These are phyloP conservation scores for Orychophragmus violaceus DNA, from an alignment of 345 rosid genomes.

Conservation along the genomic window DNA sequence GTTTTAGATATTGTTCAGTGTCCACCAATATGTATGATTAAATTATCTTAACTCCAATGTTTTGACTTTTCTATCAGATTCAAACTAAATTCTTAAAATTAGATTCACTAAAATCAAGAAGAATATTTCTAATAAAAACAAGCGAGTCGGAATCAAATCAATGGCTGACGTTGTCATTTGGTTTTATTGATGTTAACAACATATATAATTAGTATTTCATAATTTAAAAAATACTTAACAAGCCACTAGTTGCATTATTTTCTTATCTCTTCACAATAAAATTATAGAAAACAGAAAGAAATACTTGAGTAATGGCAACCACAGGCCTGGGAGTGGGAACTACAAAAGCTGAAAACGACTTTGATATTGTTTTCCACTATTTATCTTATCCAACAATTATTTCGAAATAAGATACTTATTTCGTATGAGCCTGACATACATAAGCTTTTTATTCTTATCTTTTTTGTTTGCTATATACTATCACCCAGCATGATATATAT, in stretches of 20 bases:
- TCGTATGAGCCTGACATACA: background rate
- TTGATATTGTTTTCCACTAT: slow-evolving; percentile 20
- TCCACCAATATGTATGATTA: background rate
- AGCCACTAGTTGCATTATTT: slow-evolving; percentile 12
- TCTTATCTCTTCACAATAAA: background rate
- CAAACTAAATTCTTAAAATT: background rate
- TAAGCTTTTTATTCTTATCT: background rate
- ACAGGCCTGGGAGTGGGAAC: slow-evolving; percentile 31
- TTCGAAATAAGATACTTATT: background rate
- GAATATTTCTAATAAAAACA: background rate
- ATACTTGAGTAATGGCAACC: slow-evolving; percentile 14
- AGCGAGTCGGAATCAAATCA: background rate
- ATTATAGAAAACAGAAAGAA: slow-evolving; percentile 1
- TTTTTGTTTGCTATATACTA: background rate
- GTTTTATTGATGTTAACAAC: background rate
- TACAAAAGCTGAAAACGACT: slow-evolving; percentile 27
- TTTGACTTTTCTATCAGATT: background rate
- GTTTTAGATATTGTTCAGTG: background rate
- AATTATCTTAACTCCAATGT: background rate
- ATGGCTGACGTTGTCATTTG: background rate
- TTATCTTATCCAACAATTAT: background rate
- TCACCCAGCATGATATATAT: too few relatives aligned
- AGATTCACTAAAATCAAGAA: background rate
- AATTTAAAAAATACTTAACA: background rate
- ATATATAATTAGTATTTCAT: background rate